Conservation (phyloP, 805 yeast species). For the Pichia gijzeniarum region DNA sequence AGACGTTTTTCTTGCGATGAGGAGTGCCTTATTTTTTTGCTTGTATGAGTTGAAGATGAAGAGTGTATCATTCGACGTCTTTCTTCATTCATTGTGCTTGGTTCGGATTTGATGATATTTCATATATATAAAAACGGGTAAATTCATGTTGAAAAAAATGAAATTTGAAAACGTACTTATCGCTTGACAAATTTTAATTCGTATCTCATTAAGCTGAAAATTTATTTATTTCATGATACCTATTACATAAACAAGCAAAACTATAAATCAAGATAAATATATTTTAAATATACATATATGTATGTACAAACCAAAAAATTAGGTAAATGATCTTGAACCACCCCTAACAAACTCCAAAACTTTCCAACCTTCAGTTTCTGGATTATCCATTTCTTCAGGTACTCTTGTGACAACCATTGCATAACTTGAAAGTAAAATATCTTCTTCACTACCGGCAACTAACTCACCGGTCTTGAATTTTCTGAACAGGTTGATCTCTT, state of each 20-base stretch:
- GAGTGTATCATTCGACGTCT: background rate
- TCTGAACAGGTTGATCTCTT: slow-evolving; percentile 86
- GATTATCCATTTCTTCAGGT: slow-evolving; percentile 85
- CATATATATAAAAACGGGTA: too few species aligned
- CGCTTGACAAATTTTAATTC: background rate
- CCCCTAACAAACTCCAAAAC: slow-evolving; percentile 91
- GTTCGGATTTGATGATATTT: too few species aligned
- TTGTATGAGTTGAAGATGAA: too few species aligned
- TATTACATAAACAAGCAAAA: background rate
- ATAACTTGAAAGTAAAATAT: slow-evolving; percentile 86
- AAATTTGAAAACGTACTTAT: too few species aligned
- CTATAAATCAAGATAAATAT: slow-evolving; percentile 6
- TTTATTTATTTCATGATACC: background rate
- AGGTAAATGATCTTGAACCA: slow-evolving; percentile 77
- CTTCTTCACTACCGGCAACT: slow-evolving; percentile 94
- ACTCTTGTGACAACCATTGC: slow-evolving; percentile 93
- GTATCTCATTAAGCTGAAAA: background rate
- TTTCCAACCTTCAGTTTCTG: slow-evolving; percentile 96
- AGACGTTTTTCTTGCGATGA: background rate
- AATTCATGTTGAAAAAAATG: too few species aligned
- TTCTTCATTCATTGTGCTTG: slow-evolving; percentile 1
- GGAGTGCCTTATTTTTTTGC: background rate
- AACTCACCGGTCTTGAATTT: slow-evolving; percentile 88
- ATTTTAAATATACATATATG: background rate
- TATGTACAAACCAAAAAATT: slow-evolving; percentile 8